Evolutionary conservation across 108 stramenopile genomes (phyloP).

Genomic region (Conticribra guillardii): DNA sequence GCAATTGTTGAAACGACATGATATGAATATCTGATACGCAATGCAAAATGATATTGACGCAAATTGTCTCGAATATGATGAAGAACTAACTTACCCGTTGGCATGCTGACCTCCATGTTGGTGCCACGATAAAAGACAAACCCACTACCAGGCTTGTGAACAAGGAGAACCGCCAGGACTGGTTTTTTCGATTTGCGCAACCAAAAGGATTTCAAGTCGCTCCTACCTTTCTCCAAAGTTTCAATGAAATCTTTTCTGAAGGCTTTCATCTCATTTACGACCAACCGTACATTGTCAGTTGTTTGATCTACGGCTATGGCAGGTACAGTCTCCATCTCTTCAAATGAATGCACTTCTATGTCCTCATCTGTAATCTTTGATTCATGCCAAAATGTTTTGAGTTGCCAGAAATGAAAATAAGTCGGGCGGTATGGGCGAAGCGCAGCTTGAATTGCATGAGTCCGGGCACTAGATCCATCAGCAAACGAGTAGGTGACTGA

Average conservation of each 20-base stretch:
- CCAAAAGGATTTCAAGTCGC: slow-evolving; percentile 93
- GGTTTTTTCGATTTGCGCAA: slow-evolving; percentile 94
- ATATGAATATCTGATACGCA: no score
- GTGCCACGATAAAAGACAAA: slow-evolving; percentile 89
- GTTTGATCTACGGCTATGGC: slow-evolving; percentile 67
- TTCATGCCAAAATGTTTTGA: slow-evolving; percentile 98
- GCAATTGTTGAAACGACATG: no score
- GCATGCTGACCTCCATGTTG: slow-evolving; percentile 99
- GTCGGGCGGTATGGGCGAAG: slow-evolving; percentile 91
- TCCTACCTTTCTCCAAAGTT: slow-evolving; percentile 42
- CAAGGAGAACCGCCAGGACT: slow-evolving; percentile 96
- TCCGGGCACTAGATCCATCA: slow-evolving; percentile 93
- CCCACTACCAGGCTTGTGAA: slow-evolving; percentile 62
- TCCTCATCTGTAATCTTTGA: slow-evolving; percentile 85
- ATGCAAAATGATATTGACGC: background rate
- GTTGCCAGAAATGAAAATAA: slow-evolving; percentile 94
- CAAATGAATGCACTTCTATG: slow-evolving; percentile 91
- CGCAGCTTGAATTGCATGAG: slow-evolving; percentile 92
- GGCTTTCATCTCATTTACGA: slow-evolving; percentile 90
- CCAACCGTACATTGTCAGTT: slow-evolving; percentile 48
- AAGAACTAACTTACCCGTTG: slow-evolving; percentile 70
- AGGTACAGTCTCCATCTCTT: slow-evolving; percentile 93
- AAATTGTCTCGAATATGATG: no score
- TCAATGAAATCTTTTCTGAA: slow-evolving; percentile 77
- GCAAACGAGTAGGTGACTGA: slow-evolving; percentile 90